A percentile compares a stretch with the other conserved stretches of the same genome.
Conservation (phyloP, 2,329 filamentous ascomycete genomes). For the Parasarocladium wereldwijsianum region DNA sequence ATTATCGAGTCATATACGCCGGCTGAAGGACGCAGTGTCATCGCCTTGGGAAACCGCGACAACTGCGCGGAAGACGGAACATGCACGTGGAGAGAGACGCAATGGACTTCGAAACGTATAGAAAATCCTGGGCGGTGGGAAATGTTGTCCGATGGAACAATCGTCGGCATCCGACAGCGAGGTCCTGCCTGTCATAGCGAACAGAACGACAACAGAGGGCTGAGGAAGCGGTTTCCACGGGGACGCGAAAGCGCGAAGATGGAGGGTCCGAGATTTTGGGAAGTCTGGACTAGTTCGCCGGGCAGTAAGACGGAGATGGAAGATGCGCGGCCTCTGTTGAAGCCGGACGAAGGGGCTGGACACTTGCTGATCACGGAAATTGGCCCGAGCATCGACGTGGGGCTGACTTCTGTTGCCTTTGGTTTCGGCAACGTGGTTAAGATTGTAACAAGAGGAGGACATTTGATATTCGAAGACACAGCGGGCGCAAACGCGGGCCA, state of each 20-base stretch:
- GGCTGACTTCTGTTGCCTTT: conserved; percentile 50
- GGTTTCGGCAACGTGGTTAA: conserved; percentile 62
- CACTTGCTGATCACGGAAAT: conserved; percentile 50
- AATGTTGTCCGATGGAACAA: conserved; percentile 40
- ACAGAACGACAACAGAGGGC: conserved; percentile 3
- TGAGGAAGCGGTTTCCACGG: conserved; percentile 16
- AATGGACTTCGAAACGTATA: conserved; percentile 36
- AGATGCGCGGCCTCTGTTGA: conserved; percentile 29
- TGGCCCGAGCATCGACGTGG: conserved; percentile 50
- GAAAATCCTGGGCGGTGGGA: conserved; percentile 53
- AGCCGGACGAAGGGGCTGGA: conserved; percentile 24
- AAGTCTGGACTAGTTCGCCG: conserved; percentile 38
- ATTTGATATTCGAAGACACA: conserved; percentile 43
- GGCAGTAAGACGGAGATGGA: conserved; percentile 27
- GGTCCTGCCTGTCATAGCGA: conserved; percentile 7
- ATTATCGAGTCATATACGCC: conserved; percentile 50
- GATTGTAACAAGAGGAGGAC: conserved; percentile 47
- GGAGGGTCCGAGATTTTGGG: conserved; percentile 35
- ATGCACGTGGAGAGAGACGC: conserved; percentile 36
- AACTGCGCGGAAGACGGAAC: conserved; percentile 25
- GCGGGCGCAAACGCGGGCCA: conserved; percentile 14
- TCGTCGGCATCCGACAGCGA: conserved; percentile 44
- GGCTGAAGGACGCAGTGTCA: conserved; percentile 33
- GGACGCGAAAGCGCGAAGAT: conserved; percentile 10
- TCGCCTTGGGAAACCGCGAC: conserved; percentile 36